Evolutionary conservation across 352 stramenopile species (phyloP).

Genomic region (Phytopythium montanum): DNA sequence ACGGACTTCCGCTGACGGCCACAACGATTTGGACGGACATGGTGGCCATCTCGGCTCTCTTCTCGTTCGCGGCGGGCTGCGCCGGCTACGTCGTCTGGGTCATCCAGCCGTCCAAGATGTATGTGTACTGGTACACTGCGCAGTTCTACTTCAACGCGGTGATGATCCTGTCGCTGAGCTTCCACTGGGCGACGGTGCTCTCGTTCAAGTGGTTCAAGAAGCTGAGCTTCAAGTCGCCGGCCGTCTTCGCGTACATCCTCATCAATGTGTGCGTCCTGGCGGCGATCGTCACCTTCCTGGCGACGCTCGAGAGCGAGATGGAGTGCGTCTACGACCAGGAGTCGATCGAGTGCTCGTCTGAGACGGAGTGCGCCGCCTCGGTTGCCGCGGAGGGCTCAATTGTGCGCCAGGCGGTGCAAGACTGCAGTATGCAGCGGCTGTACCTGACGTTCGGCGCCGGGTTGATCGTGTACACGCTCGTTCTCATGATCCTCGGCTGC

Average conservation of each 20-base stretch:
- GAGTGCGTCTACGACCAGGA: conserved; percentile 71
- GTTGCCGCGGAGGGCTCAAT: conserved; percentile 66
- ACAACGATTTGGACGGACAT: conserved; percentile 85
- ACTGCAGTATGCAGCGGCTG: conserved; percentile 77
- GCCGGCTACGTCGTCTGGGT: conserved; percentile 81
- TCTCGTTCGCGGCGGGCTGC: conserved; percentile 78
- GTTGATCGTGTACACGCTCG: conserved; percentile 81
- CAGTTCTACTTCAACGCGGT: conserved; percentile 88
- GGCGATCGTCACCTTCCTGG: conserved; percentile 62
- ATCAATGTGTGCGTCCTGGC: conserved; percentile 60
- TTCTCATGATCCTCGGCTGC: conserved; percentile 82
- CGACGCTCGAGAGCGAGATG: conserved; percentile 49
- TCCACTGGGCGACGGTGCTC: conserved; percentile 82
- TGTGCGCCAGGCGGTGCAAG: conserved; percentile 61
- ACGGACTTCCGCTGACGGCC: conserved; percentile 77
- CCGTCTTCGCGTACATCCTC: conserved; percentile 66
- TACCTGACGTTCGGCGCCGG: conserved; percentile 74
- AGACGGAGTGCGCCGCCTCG: conserved; percentile 46
- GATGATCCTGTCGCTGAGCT: conserved; percentile 87
- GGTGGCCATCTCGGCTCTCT: conserved; percentile 76
- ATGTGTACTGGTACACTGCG: conserved; percentile 80
- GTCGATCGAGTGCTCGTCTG: conserved; percentile 47
- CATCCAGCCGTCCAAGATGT: conserved; percentile 79
- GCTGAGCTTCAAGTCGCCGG: conserved; percentile 72
- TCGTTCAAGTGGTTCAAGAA: conserved; percentile 89